Conservation (phyloP, 345 rosid genomes). For the Lumnitzera littorea region DNA sequence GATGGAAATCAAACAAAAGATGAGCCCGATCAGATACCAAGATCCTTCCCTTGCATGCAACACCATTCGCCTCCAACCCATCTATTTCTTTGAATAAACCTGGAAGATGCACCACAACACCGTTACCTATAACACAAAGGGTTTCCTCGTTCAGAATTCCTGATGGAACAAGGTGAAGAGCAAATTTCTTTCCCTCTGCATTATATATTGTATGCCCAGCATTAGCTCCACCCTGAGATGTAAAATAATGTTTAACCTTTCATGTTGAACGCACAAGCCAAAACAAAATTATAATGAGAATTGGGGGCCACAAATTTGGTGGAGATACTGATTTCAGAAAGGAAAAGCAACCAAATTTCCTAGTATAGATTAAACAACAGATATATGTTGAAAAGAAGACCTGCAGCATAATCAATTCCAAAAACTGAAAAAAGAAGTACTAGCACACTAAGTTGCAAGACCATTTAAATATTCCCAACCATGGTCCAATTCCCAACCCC, state of each 20-base stretch:
- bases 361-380: too few species aligned
- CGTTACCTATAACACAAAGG: conserved; percentile 86
- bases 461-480: too few species aligned
- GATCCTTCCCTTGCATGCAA: conserved; percentile 82
- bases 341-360: too few species aligned
- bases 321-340: too few species aligned
- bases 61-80: conserved; percentile 73
- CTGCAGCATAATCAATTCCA: too few species aligned
- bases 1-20: conserved; percentile 87
- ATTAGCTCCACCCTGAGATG: conserved; percentile 87
- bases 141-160: conserved; percentile 88
- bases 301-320: too few species aligned
- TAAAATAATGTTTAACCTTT: background rate
- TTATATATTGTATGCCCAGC: conserved; percentile 99
- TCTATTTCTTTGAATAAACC: conserved; percentile 83
- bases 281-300: too few species aligned
- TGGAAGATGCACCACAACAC: conserved; percentile 90
- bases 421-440: too few species aligned
- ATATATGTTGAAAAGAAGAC: too few species aligned
- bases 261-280: background rate
- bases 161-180: conserved; percentile 93
- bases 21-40: conserved; percentile 94
- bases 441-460: too few species aligned
- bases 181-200: conserved; percentile 89
- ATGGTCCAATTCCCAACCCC: too few species aligned